Conservation (phyloP, 192 early-diverging fungal genomes). For the Linnemannia zychae region DNA sequence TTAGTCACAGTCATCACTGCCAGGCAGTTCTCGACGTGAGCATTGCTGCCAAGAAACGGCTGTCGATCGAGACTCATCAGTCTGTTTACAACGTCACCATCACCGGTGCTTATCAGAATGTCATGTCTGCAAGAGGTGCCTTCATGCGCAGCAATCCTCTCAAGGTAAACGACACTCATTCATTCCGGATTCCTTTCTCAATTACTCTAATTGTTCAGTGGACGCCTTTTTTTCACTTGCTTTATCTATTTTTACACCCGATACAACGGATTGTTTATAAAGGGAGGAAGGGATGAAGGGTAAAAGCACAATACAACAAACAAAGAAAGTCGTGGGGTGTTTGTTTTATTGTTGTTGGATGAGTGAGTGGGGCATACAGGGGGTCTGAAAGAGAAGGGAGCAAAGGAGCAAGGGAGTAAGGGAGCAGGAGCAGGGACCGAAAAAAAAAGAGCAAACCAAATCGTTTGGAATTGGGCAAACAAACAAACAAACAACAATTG, state of each 20-base stretch:
- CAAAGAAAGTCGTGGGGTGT: background rate
- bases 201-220: background rate
- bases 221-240: background rate
- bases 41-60: slow-evolving; percentile 37
- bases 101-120: slow-evolving; percentile 55
- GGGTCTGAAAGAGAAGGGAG: slow-evolving; percentile 1
- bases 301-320: background rate
- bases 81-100: slow-evolving; percentile 65
- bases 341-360: background rate
- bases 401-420: background rate
- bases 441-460: background rate
- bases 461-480: background rate
- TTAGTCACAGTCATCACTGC: slow-evolving; percentile 35
- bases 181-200: background rate
- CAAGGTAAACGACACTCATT: slow-evolving; percentile 33
- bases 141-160: slow-evolving; percentile 62
- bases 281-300: background rate
- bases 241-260: slow-evolving; percentile 9
- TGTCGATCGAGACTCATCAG: slow-evolving; percentile 57
- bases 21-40: slow-evolving; percentile 50
- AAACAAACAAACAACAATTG: background rate
- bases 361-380: background rate
- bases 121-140: slow-evolving; percentile 56
- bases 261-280: background rate
- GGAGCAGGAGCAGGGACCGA: background rate